Base-by-base conservation (phyloP, 495 filamentous ascomycete species). In the Daldinia concentrica region DNA sequence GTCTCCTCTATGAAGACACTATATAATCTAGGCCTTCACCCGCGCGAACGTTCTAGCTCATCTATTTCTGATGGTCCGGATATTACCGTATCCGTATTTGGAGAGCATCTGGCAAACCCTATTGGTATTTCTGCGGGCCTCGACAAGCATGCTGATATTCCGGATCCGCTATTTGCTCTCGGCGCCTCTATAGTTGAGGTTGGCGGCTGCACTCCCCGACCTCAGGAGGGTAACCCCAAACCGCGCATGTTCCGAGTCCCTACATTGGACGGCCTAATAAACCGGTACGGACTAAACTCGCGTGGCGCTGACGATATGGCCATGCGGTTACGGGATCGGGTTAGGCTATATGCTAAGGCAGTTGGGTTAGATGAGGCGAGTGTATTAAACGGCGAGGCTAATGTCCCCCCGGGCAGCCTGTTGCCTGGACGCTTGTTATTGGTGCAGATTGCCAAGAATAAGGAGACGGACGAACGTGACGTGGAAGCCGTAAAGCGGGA, bases 391-490 rank as follows among this genome's bases (percentile, higher is more conserved):
- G 92, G 91, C 12, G 86, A 88, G 51, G 60, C 87, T 86, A 65
- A 87, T 81, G 66, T 85, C 14, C 82, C 86, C 4, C 91, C 93
- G 0, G 95, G 95, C 0, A 92, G 89, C 78, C 78, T 99, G 66
- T 79, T 84, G 36, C 82, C 87, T 0, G 94, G 94, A 6, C 87
- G 90, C 55, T 81, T 98, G 63, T 82, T 98, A 45, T 90, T 92
- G 1, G 93, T 99, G n/a, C 95, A 99, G 77, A 88, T 99, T 27
- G 93, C 95, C n/a, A 98, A 99, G 88, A 98, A 97, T 81, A 97
- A 95, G 82, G 76, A 82, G 45, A 99, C 95, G 1, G 86, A 92
- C 8, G 93, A 96, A 69, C 83, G 84, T 14, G 93, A 99, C 77
- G 88, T 97, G 43, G 86, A 92, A 29, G 93, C 94, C 24, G 92